Percentiles rank a stretch among this genome's conserved stretches.
Conservation (phyloP, 2,329 filamentous ascomycete species). For the Hypoxylon sp. region DNA sequence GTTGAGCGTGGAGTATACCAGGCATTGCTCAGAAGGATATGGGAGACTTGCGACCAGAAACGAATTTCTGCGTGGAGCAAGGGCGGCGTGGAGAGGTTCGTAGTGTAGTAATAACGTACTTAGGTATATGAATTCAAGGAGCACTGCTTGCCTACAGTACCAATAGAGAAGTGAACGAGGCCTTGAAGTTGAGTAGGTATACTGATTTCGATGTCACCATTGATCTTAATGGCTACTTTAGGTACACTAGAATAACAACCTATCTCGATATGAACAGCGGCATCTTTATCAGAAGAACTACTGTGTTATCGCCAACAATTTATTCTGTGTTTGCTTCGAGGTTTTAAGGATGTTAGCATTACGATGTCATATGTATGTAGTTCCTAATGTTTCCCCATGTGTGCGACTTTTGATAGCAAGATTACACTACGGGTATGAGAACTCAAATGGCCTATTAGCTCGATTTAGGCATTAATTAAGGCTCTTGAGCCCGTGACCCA, state of each 20-base stretch:
- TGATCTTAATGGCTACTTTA: not conserved
- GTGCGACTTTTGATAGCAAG: not conserved
- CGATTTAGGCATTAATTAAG: constrained; percentile 43
- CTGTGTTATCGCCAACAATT: not conserved
- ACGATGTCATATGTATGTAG: not conserved
- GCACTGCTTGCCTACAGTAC: not conserved
- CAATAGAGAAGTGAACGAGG: not conserved
- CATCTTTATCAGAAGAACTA: not conserved
- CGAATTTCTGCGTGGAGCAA: constrained; percentile 54
- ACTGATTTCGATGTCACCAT: not conserved
- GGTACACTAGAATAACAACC: not conserved
- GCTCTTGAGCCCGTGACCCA: constrained; percentile 14
- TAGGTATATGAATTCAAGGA: not conserved
- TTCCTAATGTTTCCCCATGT: not conserved
- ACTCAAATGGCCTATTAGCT: constrained; percentile 17
- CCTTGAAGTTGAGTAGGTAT: not conserved
- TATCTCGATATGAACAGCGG: not conserved
- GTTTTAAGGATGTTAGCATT: not conserved
- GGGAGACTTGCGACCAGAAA: constrained; percentile 53
- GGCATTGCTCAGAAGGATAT: constrained; percentile 49
- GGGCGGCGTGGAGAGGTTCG: constrained; percentile 48
- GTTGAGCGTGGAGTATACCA: constrained; percentile 49
- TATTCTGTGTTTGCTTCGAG: not conserved
- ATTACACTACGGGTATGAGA: too few species aligned
- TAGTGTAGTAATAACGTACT: constrained; percentile 15